These are phyloP conservation scores for Parsonsia alboflavescens DNA, from an alignment of 257 asterid species.

Conservation along the genomic window DNA sequence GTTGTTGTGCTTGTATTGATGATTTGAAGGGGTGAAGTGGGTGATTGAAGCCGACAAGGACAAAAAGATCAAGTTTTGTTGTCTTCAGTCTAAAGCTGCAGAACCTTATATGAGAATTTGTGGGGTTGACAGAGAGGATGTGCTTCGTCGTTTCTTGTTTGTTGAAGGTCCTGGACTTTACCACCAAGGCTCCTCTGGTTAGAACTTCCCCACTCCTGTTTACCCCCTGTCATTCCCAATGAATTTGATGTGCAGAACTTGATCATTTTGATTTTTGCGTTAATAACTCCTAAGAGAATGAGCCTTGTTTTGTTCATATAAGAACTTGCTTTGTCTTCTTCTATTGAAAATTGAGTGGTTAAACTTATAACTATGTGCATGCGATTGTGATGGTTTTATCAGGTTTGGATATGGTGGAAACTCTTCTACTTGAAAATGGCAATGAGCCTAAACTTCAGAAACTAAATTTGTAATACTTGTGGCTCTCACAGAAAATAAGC, in stretches of 20 bases:
- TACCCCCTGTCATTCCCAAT: not conserved
- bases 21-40: slow-evolving; percentile 73
- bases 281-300: not conserved
- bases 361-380: not conserved
- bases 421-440: not conserved
- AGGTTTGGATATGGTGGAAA: not conserved
- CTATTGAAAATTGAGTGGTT: not conserved
- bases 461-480: no score
- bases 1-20: slow-evolving; percentile 4
- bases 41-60: slow-evolving; percentile 64
- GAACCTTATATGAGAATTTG: slow-evolving; percentile 70
- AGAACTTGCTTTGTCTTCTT: not conserved
- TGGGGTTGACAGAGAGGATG: slow-evolving; percentile 65
- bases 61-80: slow-evolving; percentile 80
- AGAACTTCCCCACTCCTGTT: slow-evolving; percentile 3
- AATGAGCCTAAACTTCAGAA: no score
- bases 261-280: not conserved
- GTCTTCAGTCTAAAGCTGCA: slow-evolving; percentile 88
- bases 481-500: no score
- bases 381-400: not conserved
- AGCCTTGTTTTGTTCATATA: not conserved
- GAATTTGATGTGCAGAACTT: not conserved
- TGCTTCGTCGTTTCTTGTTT: slow-evolving; percentile 74
- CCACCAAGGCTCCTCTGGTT: slow-evolving; percentile 92
- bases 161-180: slow-evolving; percentile 72